A percentile compares a stretch with the other conserved stretches of the same genome.
phyloP scores from a whole-genome alignment of 2,329 filamentous ascomycete genomes.

The Lasiodiplodia sp. region DNA sequence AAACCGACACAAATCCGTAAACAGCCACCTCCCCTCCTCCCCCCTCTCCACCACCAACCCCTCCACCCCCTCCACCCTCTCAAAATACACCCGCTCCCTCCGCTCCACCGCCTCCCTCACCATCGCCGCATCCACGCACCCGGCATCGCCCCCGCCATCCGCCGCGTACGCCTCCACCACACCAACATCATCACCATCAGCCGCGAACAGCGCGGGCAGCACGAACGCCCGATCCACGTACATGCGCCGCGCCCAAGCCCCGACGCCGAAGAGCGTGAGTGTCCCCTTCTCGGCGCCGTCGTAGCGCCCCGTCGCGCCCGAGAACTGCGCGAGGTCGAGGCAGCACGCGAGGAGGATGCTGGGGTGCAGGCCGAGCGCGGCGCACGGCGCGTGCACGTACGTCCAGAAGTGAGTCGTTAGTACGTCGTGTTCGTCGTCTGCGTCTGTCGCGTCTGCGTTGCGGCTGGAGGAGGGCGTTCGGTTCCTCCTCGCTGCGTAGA shows the following conservation, averaged over 20 bases:
- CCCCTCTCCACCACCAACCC: not conserved
- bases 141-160: not conserved
- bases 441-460: no score
- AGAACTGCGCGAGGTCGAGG: not conserved
- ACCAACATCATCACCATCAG: no score
- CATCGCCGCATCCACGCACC: not conserved
- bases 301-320: not conserved
- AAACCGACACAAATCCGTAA: not conserved
- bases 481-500: not conserved
- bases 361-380: not conserved
- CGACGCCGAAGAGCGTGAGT: not conserved
- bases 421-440: not conserved
- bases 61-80: not conserved
- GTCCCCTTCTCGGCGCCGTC: not conserved
- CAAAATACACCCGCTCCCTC: not conserved
- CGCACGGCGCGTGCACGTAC: not conserved
- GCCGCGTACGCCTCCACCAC: no score
- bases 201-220: not conserved
- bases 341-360: not conserved
- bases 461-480: no score
- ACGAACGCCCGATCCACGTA: not conserved
- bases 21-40: not conserved
- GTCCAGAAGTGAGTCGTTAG: not conserved
- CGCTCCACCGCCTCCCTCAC: not conserved
- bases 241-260: not conserved